Evolutionary conservation across 345 rosid genomes (phyloP), one percentile per base, ranked within the genome.

Genomic region (Populus davidiana): DNA sequence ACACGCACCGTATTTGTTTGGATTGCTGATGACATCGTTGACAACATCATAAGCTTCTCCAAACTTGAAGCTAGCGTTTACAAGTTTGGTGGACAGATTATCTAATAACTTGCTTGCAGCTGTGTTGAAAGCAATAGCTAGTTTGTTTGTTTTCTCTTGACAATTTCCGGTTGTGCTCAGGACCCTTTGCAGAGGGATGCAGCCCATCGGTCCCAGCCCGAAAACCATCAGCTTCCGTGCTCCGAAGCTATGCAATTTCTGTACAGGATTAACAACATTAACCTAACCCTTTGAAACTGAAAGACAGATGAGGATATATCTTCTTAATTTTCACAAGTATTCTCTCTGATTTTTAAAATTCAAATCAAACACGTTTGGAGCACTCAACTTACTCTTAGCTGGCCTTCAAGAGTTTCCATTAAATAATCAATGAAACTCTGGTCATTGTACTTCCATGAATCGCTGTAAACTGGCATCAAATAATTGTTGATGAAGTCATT

Each of bases 401-500:
- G 99, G 2, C 83, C 75, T 27, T 77, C 82, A 54, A 96, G 97
- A 41, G 97, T 92, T 81, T 87, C 90, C 85, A 91, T 90, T 29
- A 93, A 75, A 85, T 93, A 92, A 39, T 80, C 75, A 1, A 96
- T 71, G 71, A 91, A 96, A 47, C 86, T 83, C 75, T 90, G 81
- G 65, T 96, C 99, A 62, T 86, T 90, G 90, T 93, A 96, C 5
- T 79, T 91, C 98, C 94, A 93, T 0, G 98, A 96, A 52, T 93
- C 99, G 27, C 89, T 83, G 73, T 91, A 91, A 75, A 96, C 89
- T 3, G 98, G 98, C 91, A 92, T 93, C 79, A 96, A 86, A 87
- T 90, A 96, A 79, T 96, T 93, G 90, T 96, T 96, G 23, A 96
- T 96, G 90, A 93, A 96, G 90, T 96, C 99, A 78, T 96, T 96